These are phyloP conservation scores for Darksidea phi DNA, from an alignment of 495 filamentous ascomycete genomes.

Conservation along the genomic window DNA sequence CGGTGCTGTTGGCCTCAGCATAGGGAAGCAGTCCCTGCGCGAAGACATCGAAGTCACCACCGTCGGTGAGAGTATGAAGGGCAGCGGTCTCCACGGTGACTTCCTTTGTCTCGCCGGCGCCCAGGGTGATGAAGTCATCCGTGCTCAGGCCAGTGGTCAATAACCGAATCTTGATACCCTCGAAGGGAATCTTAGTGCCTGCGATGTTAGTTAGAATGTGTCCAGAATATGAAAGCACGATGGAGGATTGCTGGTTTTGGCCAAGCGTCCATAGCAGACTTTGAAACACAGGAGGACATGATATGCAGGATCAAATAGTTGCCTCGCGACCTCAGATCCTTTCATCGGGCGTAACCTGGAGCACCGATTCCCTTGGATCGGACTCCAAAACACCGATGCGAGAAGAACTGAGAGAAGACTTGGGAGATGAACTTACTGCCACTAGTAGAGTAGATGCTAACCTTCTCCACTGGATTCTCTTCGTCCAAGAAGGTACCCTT, in stretches of 20 bases:
- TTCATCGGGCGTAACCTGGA: no score
- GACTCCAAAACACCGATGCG: no score
- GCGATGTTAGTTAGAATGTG: not conserved
- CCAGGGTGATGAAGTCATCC: slow-evolving; percentile 58
- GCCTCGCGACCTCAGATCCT: no score
- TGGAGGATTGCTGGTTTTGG: not conserved
- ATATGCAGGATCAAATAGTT: no score
- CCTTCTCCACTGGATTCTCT: slow-evolving; percentile 58
- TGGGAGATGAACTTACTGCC: slow-evolving; percentile 38
- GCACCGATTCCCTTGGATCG: no score
- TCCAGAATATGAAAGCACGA: not conserved
- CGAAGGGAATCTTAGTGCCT: slow-evolving; percentile 56
- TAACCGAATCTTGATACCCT: slow-evolving; percentile 57
- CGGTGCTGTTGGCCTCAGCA: slow-evolving; percentile 50
- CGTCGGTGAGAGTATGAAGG: slow-evolving; percentile 55
- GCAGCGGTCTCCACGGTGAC: slow-evolving; percentile 58
- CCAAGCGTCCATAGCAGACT: not conserved
- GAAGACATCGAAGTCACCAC: slow-evolving; percentile 51
- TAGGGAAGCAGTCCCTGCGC: slow-evolving; percentile 52
- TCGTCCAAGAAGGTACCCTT: slow-evolving; percentile 61
- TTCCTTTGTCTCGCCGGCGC: slow-evolving; percentile 55
- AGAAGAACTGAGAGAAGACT: no score
- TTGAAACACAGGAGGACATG: no score
- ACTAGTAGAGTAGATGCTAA: slow-evolving; percentile 55
- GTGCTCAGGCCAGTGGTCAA: slow-evolving; percentile 47